Base-by-base conservation (phyloP, 805 yeast species). In the Lachancea thermotolerans region DNA sequence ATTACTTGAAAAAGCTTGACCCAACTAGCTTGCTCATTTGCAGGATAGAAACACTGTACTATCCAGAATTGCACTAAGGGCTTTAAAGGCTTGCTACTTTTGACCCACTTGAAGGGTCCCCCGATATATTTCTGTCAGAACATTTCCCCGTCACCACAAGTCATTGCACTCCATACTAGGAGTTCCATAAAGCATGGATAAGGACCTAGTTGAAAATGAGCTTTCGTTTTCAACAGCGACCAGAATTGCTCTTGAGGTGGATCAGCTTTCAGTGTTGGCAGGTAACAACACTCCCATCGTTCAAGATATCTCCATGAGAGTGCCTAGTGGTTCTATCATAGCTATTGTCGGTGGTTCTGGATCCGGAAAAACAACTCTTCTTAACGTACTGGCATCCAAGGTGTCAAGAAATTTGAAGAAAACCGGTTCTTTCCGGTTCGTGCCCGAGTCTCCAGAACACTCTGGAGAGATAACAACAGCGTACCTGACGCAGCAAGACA, bases 271-370 rank as follows among this genome's bases (percentile, higher is more conserved):
- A 4, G 55, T 61, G 11, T 41, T 47, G 21, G 60, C 63, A 2
- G 49, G 59, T 2, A 59, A 59, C 41, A 47, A 52, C 1, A 69
- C 70, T 44, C 58, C 65, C 3, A 67, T 79, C 25, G 65, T 79
- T 2, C 58, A 72, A 31, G 62, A 77, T 25, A 68, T 85, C 39
- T 77, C 85, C 2, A 72, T 85, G 48, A 79, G 78, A 41, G 68
- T 85, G 10, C 74, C 77, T 0, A 60, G 75, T 11, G 85, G 86
- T 14, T 69, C 82, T 9, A 63, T 88, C 33, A 72, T 87, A 63
- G 95, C 95, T 5, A 83, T 87, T 9, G 74, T 88, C 68, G 96
- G 95, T 2, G 91, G 95, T 0, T 82, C 90, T 0, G 95, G 95
- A 0, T 79, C 88, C 2, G 95, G 95, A 3, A 87, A 88, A 57